Base-by-base conservation (phyloP, 2,329 filamentous ascomycete genomes). In the Aspergillus udagawae region DNA sequence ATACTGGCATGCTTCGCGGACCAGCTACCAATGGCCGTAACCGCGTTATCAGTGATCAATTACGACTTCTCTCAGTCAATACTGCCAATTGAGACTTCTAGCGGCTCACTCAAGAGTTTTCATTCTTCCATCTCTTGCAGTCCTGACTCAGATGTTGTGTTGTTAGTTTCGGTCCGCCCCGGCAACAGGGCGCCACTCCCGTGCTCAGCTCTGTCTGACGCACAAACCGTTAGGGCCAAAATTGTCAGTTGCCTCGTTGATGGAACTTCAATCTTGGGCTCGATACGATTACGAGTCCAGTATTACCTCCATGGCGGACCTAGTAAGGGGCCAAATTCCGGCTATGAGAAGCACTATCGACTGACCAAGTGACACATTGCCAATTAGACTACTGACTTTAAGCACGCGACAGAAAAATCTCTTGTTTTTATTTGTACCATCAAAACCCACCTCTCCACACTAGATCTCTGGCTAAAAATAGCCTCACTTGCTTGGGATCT, bases 381-480 rank as follows among this genome's bases (percentile, higher is more conserved):
- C 54, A 54, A 54, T 49, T 35, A 28, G 41, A 21, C 35, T 44
- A 47, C 38, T 55, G 17, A 29, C 52, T 48, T 38, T 20, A 47
- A 17, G 28, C 38, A 29, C 50, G 48, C 35, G n/a, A 8, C 20
- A 25, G 41, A 14, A 55, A 28, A 38, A 25, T 42, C 25, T 49
- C 41, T 23, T 45, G 17, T 25, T 25, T n/a, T 52, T n/a, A 44
- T 12, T 28, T 45, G 8, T 21, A 21, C 20, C 20, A 6, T 23
- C n/a, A 38, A 35, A 41, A 35, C 27, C 44, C 32, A 32, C 41
- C n/a, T 29, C 56, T 53, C 54, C 20, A 55, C 60, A 38, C 52
- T 55, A 58, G 59, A 66, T 65, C 60, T 61, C 52, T 49, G 56
- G 52, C 67, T 69, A 67, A 70, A 69, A 66, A 62, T 67, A 67